Evolutionary conservation across 2,329 filamentous ascomycete genomes (phyloP), one percentile per base, ranked within the genome.

Genomic region (Aschersonia sp.): DNA sequence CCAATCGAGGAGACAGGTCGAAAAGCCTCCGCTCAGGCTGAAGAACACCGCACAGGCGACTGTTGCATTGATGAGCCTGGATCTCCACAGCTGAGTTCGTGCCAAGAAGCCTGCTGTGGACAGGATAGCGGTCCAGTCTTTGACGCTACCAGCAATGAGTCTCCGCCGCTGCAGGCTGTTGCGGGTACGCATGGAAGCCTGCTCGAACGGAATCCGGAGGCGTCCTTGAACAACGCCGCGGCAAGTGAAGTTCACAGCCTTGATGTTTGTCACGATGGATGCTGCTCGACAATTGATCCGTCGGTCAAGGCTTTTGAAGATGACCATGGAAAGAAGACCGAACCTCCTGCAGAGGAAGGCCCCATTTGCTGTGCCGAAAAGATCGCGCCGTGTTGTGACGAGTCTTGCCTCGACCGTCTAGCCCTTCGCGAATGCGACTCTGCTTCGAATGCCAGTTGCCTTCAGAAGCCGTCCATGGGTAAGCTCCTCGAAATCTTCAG

Each of bases 341-440:
- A 12, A 12, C 2, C 35, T 9, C 12, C 35, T 37, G 35, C 35
- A 9, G 35, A 37, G 22, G 22, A 22, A 8, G 35, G 35, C 35
- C 53, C 52, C 9, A 55, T 56, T 43, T 73, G 71, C 58, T 74
- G 71, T 53, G 59, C 63, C 40, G 66, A 58, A 12, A 69, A 68
- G 50, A 4, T 48, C 0, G 51, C 52, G 4, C 66, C 68, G 4
- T 72, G 68, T 55, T 72, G 69, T 49, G 63, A 70, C 49, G 50
- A 51, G 7, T 61, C 65, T 35, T 71, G 68, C 51, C 58, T 72
- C 45, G 64, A 68, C 43, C 65, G 67, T 29, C 51, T 73, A 6
- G 70, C 70, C 5, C 49, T 69, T 30, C 65, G 66, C 3, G 68
- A 66, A 49, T 71, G 66, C 35, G 7, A 22, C 22, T 30, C 11